Conservation (phyloP, 495 filamentous ascomycete species). For the Hypoxylon subgilvum region DNA sequence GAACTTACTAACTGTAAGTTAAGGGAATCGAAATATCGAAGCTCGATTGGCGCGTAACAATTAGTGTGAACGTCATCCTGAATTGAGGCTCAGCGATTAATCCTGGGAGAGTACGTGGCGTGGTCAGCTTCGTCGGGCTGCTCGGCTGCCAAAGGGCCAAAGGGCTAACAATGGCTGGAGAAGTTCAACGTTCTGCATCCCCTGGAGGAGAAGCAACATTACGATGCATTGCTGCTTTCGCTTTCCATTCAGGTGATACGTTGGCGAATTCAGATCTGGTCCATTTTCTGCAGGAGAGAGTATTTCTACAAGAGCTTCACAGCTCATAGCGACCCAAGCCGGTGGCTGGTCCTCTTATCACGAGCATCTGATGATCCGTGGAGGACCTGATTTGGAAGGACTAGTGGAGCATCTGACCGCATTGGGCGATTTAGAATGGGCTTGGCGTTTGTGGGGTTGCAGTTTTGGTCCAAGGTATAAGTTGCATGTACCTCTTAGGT, state of each 20-base stretch:
- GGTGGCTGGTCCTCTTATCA: constrained; percentile 23
- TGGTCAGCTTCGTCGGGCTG: constrained; percentile 1
- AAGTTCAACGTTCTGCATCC: constrained; percentile 1
- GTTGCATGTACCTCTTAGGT: not conserved
- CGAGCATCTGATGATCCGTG: constrained; percentile 26
- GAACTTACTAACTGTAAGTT: too few relatives aligned
- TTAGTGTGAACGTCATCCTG: constrained; percentile 1
- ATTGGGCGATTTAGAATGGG: constrained; percentile 26
- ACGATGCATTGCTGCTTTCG: constrained; percentile 11
- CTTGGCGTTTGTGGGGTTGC: constrained; percentile 34
- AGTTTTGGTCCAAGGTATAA: constrained; percentile 18
- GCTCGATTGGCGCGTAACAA: too few relatives aligned
- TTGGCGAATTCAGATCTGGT: not conserved
- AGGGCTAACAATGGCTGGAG: too few relatives aligned
- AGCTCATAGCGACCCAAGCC: constrained; percentile 14
- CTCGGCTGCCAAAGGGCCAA: constrained; percentile 3
- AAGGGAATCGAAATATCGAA: too few relatives aligned
- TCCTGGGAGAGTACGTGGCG: constrained; percentile 12
- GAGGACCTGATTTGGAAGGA: constrained; percentile 31
- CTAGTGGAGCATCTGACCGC: constrained; percentile 25
- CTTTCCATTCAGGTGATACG: not conserved
- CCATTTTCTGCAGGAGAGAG: constrained; percentile 6
- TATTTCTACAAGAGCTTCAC: not conserved
- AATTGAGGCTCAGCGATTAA: constrained; percentile 26
- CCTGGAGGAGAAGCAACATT: not conserved